phyloP scores from a whole-genome alignment of 805 yeast genomes.

The Wickerhamomyces silvicola region DNA sequence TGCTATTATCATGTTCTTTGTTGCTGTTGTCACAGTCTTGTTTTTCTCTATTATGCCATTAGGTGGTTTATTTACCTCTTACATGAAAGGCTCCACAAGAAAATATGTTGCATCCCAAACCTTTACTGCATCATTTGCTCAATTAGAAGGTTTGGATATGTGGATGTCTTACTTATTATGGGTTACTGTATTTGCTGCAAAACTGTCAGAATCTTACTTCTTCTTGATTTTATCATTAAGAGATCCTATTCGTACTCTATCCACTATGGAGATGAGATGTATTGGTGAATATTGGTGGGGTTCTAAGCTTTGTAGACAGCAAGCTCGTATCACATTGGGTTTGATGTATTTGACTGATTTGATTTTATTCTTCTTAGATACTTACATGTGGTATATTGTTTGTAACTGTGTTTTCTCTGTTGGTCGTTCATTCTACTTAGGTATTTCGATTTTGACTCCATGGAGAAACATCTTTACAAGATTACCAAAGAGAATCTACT shows the following conservation, averaged over 20 bases:
- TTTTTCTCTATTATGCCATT: slow-evolving; percentile 94
- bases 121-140: slow-evolving; percentile 86
- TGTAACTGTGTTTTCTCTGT: slow-evolving; percentile 93
- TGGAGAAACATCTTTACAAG: slow-evolving; percentile 99
- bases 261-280: slow-evolving; percentile 87
- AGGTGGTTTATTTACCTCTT: slow-evolving; percentile 92
- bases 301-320: slow-evolving; percentile 67
- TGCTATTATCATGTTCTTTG: slow-evolving; percentile 81
- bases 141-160: slow-evolving; percentile 82
- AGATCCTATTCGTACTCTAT: slow-evolving; percentile 90
- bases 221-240: slow-evolving; percentile 83
- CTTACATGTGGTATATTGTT: slow-evolving; percentile 97
- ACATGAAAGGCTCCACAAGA: slow-evolving; percentile 81
- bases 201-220: slow-evolving; percentile 84
- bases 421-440: slow-evolving; percentile 96
- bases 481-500: slow-evolving; percentile 97
- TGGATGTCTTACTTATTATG: slow-evolving; percentile 93
- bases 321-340: slow-evolving; percentile 84
- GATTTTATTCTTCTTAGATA: slow-evolving; percentile 95
- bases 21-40: slow-evolving; percentile 75
- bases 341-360: slow-evolving; percentile 90
- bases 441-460: slow-evolving; percentile 97
- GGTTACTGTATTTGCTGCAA: slow-evolving; percentile 84
- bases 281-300: slow-evolving; percentile 92
- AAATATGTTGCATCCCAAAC: slow-evolving; percentile 90